phyloP scores from a whole-genome alignment of 1,284 basidiomycete genomes.

The Leccinum subatratum region DNA sequence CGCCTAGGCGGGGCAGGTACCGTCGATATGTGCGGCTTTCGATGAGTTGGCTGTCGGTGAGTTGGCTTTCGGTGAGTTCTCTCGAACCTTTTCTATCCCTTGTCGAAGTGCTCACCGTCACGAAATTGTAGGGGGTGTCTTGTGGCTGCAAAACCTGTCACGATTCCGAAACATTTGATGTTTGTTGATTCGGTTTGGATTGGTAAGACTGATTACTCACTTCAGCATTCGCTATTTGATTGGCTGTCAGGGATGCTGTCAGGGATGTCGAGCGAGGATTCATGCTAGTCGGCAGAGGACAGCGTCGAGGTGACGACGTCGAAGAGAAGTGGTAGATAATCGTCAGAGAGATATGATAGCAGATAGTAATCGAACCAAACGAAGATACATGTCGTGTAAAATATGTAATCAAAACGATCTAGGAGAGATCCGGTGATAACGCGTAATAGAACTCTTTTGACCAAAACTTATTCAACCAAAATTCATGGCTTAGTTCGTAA shows the following conservation, averaged over 20 bases:
- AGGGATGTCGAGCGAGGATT: neutral
- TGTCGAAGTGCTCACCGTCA: neutral
- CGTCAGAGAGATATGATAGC: neutral
- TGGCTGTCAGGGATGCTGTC: neutral
- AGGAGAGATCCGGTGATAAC: neutral
- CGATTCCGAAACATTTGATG: neutral
- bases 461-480: slow-evolving; percentile 9
- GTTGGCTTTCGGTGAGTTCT: neutral
- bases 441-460: slow-evolving; percentile 4
- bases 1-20: too few species aligned
- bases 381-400: neutral
- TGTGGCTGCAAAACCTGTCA: neutral
- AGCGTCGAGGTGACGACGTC: neutral
- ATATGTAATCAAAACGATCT: neutral
- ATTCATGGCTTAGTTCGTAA: neutral
- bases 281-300: neutral
- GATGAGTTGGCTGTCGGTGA: neutral
- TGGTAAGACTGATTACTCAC: neutral
- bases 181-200: neutral
- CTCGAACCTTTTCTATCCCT: neutral
- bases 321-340: too few species aligned
- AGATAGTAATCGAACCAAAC: neutral
- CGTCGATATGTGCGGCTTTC: neutral
- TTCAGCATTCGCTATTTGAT: neutral
- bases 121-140: slow-evolving; percentile 2